A percentile compares a stretch with the other conserved stretches of the same genome.
Evolutionary conservation across 2,329 filamentous ascomycete genomes (phyloP).

Genomic region (Clarireedia homoeocarpa): DNA sequence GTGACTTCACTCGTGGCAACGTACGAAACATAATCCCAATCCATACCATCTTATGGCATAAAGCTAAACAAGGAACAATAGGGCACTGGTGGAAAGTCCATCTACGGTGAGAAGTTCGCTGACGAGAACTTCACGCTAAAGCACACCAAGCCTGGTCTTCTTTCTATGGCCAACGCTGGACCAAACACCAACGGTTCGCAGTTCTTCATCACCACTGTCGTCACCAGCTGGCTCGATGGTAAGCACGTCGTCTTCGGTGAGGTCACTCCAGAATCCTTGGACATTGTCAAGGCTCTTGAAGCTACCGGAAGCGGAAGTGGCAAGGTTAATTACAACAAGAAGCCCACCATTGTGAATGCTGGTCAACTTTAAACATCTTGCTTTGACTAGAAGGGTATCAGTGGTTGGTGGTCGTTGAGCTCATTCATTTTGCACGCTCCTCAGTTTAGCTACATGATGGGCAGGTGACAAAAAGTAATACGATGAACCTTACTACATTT

Average conservation of each 20-base stretch:
- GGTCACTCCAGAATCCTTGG: constrained; percentile 42
- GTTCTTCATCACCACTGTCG: constrained; percentile 95
- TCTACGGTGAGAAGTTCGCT: constrained; percentile 90
- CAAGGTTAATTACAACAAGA: constrained; percentile 46
- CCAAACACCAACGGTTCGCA: constrained; percentile 98
- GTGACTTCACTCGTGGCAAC: constrained; percentile 89
- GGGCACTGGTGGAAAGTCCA: constrained; percentile 83
- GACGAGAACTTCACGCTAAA: constrained; percentile 83
- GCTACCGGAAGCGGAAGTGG: constrained; percentile 49
- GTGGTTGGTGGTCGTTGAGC: constrained; percentile 11
- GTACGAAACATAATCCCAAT: constrained; percentile 43
- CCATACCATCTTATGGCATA: constrained; percentile 26
- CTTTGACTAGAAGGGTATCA: constrained; percentile 31
- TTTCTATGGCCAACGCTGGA: constrained; percentile 94
- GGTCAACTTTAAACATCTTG: constrained; percentile 32
- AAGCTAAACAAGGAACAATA: constrained; percentile 51
- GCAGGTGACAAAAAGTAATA: constrained; percentile 8
- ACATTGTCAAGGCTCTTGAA: constrained; percentile 54
- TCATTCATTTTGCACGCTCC: constrained; percentile 6
- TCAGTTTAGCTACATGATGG: constrained; percentile 8
- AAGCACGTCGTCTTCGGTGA: constrained; percentile 95
- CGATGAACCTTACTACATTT: constrained; percentile 8
- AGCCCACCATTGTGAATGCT: constrained; percentile 49
- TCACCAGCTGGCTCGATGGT: constrained; percentile 87
- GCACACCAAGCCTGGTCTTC: constrained; percentile 68